Percentiles rank a stretch among this genome's conserved stretches.
Conservation (phyloP, 352 stramenopile genomes). For the Phytophthora chlamydospora region DNA sequence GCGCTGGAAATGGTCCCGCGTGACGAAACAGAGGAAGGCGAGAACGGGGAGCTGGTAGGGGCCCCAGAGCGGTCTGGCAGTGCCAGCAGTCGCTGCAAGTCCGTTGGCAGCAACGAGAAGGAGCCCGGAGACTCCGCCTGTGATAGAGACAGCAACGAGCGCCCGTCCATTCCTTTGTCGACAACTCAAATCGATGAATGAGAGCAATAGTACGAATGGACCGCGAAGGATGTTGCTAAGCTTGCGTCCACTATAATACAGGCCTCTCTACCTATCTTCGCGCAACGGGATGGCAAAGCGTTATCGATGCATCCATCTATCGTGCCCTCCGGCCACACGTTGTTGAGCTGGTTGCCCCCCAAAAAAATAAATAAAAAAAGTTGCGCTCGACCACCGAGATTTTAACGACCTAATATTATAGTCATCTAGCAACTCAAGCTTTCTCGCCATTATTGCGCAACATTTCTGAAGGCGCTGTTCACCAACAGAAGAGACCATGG, state of each 20-base stretch:
- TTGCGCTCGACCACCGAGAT: conserved; percentile 4
- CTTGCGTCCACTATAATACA: too few species aligned
- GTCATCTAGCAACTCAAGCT: not conserved
- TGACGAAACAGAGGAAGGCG: conserved; percentile 13
- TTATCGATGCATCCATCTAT: not conserved
- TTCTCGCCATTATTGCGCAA: conserved; percentile 4
- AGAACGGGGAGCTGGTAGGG: conserved; percentile 3
- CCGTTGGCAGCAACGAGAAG: conserved; percentile 24
- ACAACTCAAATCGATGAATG: conserved; percentile 23
- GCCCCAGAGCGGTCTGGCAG: not conserved
- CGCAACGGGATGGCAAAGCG: not conserved
- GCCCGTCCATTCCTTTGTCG: conserved; percentile 10
- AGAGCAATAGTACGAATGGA: not conserved
- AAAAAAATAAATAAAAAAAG: conserved; percentile 1
- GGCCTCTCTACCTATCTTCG: not conserved
- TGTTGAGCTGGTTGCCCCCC: too few species aligned
- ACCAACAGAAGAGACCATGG: conserved; percentile 12
- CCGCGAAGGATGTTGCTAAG: too few species aligned
- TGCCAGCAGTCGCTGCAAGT: conserved; percentile 22
- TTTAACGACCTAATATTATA: not conserved
- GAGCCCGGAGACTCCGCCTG: not conserved
- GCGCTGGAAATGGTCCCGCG: conserved; percentile 18
- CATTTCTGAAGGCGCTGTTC: conserved; percentile 1
- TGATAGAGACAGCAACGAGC: conserved; percentile 18
- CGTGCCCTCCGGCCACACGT: too few species aligned